Conservation (phyloP, 108 stramenopile species). For the Skeletonema grethae region DNA sequence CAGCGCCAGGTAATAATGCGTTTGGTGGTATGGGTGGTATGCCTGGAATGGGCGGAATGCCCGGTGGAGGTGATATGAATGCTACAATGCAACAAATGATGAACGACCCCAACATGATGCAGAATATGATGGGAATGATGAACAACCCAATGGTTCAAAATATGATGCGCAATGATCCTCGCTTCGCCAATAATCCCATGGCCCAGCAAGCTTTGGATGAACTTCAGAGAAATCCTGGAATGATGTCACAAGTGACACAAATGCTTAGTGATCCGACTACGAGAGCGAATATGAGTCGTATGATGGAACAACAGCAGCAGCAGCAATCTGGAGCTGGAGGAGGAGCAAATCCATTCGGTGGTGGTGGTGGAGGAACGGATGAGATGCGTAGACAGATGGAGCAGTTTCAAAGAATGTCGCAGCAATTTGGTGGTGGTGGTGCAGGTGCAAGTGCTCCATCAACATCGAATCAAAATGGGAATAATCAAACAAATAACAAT, state of each 20-base stretch:
- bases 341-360: conserved; percentile 26
- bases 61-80: conserved; percentile 37
- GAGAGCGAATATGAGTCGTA: conserved; percentile 43
- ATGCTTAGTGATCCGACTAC: conserved; percentile 66
- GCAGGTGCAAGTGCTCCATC: background rate
- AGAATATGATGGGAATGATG: conserved; percentile 58
- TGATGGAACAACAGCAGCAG: conserved; percentile 39
- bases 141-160: conserved; percentile 83
- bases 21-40: conserved; percentile 10
- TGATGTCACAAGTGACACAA: conserved; percentile 63
- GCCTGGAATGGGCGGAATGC: conserved; percentile 5
- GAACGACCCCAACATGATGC: conserved; percentile 64
- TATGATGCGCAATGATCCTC: conserved; percentile 81
- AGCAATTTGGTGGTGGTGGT: conserved; percentile 20
- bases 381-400: conserved; percentile 51
- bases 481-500: background rate
- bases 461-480: conserved; percentile 5
- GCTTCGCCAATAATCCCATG: conserved; percentile 65
- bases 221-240: conserved; percentile 67
- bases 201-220: conserved; percentile 57
- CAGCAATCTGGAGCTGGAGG: conserved; percentile 6
- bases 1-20: conserved; percentile 23
- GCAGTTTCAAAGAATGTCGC: conserved; percentile 24
- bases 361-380: conserved; percentile 13
- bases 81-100: conserved; percentile 54